Conservation (phyloP, 1,284 basidiomycete species). For the Melampsora abietis-canadensis region DNA sequence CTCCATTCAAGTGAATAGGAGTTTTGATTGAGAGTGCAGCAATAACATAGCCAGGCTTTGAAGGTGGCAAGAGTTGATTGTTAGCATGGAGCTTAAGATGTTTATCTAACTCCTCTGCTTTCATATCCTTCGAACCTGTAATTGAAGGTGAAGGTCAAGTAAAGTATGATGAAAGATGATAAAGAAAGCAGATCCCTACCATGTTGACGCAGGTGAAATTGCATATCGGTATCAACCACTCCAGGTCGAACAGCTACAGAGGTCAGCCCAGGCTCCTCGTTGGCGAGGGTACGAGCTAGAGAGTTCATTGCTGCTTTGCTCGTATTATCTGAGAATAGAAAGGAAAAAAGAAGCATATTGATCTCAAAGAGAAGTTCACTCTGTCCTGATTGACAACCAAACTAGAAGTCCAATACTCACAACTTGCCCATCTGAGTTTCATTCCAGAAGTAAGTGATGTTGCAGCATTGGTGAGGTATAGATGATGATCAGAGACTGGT, state of each 20-base stretch:
- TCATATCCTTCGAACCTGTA: conserved; percentile 5
- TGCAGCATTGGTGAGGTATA: too few relatives aligned
- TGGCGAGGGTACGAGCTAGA: conserved; percentile 32
- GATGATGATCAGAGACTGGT: too few relatives aligned
- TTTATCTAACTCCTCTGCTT: conserved; percentile 3
- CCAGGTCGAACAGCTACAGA: conserved; percentile 29
- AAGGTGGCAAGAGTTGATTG: conserved; percentile 9
- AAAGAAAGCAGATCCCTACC: conserved; percentile 1
- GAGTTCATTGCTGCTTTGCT: conserved; percentile 43
- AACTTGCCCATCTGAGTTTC: conserved; percentile 3
- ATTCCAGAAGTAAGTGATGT: not conserved
- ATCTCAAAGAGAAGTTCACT: not conserved
- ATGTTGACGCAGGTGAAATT: not conserved
- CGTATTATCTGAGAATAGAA: conserved; percentile 19
- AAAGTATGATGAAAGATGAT: not conserved
- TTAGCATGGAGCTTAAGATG: conserved; percentile 9
- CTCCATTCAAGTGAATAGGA: not conserved
- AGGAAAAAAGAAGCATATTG: not conserved
- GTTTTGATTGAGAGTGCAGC: conserved; percentile 4
- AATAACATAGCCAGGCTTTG: conserved; percentile 25
- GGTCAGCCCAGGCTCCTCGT: conserved; percentile 26
- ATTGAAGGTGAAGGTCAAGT: not conserved
- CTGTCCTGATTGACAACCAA: too few relatives aligned
- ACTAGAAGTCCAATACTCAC: not conserved
- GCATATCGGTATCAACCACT: conserved; percentile 39